Evolutionary conservation across 2,329 filamentous ascomycete species (phyloP).

Genomic region (Lachnum nothofagi): DNA sequence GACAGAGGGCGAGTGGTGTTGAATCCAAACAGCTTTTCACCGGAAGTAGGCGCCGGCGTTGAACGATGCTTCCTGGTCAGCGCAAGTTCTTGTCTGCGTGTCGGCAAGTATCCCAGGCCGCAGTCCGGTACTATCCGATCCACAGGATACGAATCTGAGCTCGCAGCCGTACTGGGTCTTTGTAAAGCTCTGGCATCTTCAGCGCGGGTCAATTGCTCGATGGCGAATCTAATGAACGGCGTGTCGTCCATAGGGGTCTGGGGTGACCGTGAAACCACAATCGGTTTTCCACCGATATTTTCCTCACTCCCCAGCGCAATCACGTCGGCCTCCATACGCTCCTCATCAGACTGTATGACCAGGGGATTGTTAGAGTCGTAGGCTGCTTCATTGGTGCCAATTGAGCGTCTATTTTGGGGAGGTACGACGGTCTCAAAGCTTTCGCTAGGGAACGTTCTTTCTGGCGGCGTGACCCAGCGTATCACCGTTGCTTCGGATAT

Average conservation of each 20-base stretch:
- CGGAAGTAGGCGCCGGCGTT: conserved; percentile 30
- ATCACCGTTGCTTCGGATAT: conserved; percentile 27
- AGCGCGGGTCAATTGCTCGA: conserved; percentile 77
- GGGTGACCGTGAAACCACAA: conserved; percentile 17
- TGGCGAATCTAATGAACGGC: conserved; percentile 82
- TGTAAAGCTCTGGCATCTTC: conserved; percentile 55
- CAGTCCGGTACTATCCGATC: conserved; percentile 46
- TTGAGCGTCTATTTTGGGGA: conserved; percentile 12
- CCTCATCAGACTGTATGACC: conserved; percentile 28
- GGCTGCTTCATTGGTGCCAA: conserved; percentile 22
- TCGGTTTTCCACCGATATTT: conserved; percentile 9
- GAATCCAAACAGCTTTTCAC: conserved; percentile 25
- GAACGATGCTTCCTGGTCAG: conserved; percentile 35
- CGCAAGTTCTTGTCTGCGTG: conserved; percentile 29
- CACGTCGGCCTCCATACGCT: conserved; percentile 24
- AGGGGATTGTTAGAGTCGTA: conserved; percentile 20
- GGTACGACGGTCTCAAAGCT: conserved; percentile 16
- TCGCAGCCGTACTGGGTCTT: conserved; percentile 42
- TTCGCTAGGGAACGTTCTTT: conserved; percentile 3
- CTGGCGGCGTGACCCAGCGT: conserved; percentile 26
- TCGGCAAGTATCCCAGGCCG: conserved; percentile 33
- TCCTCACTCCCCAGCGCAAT: conserved; percentile 19
- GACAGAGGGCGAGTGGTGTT: conserved; percentile 30
- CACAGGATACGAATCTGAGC: conserved; percentile 42
- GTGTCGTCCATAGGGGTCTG: conserved; percentile 76